Percentiles rank a stretch among this genome's conserved stretches.
These are phyloP conservation scores for Apostasia shenzhenica DNA, from an alignment of 106 monocot genomes.

Conservation along the genomic window DNA sequence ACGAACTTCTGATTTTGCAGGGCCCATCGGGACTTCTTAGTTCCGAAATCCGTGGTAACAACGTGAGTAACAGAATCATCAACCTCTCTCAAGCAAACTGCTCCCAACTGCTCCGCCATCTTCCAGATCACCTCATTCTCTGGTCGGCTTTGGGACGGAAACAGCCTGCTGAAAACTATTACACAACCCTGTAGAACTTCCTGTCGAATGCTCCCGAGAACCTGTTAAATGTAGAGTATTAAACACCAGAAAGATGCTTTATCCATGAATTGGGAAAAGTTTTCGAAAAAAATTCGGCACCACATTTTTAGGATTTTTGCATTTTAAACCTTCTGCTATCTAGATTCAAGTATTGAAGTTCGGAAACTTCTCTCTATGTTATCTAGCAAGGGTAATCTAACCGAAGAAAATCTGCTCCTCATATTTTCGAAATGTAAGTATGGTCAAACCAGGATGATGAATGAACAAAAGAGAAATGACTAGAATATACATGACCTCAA, in stretches of 20 bases:
- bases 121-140: slow-evolving; percentile 74
- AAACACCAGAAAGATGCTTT: too few relatives aligned
- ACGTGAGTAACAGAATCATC: slow-evolving; percentile 70
- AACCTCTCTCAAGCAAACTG: slow-evolving; percentile 46
- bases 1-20: slow-evolving; percentile 61
- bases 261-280: too few relatives aligned
- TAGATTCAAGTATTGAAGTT: not conserved
- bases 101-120: slow-evolving; percentile 70
- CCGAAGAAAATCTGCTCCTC: too few relatives aligned
- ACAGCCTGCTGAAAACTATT: slow-evolving; percentile 66
- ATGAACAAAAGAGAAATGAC: too few relatives aligned
- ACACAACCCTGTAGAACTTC: slow-evolving; percentile 67
- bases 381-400: too few relatives aligned
- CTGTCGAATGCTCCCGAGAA: slow-evolving; percentile 33
- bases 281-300: not conserved
- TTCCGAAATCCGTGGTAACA: slow-evolving; percentile 38
- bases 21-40: slow-evolving; percentile 72
- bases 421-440: too few relatives aligned
- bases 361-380: too few relatives aligned
- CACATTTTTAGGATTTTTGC: not conserved
- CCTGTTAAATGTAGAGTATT: slow-evolving; percentile 17
- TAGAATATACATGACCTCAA: too few relatives aligned
- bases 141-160: slow-evolving; percentile 25
- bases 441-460: too few relatives aligned
- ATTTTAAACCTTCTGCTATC: not conserved